Base-by-base conservation (phyloP, 495 filamentous ascomycete genomes). In the Penicillium tannophilum region DNA sequence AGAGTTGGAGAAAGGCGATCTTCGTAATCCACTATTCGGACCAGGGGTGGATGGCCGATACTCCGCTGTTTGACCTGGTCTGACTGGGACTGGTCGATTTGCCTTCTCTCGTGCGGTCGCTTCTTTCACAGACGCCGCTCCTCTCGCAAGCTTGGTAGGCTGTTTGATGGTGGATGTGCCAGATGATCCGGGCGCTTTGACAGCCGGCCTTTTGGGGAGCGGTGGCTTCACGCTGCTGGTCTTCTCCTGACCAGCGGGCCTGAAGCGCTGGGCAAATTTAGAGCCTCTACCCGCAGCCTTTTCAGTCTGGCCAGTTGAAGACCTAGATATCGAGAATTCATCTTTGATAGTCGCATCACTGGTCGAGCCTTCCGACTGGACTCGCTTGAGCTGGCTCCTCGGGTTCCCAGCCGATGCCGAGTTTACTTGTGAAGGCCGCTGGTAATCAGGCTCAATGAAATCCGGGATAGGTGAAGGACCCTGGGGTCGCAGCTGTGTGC, bases 1-100 rank as follows among this genome's bases (percentile, higher is more conserved):
- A 12, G 61, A 65, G 16, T 55, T 61, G 5, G 68, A 72, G 19
- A 75, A 69, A 2, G 79, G 76, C 9, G 75, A 61, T 52, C 72
- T 72, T 53, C 80, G 76, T n/a, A 76, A 58, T 20, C 76, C 68
- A 54, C 72, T 63, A 47, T 76, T 78, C 23, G 75, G 65, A 14
- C 59, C 63, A 31, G 74, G 64, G 0, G 69, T 68, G 9, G 50
- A 51, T 11, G 65, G 65, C 12, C 59, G 58, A 48, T 53, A 42
- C 24, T 58, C 52, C 7, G 47, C 14, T 42, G 56, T 20, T 23
- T 70, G 66, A 9, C 41, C 59, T 17, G 60, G 33, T 3, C 33
- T 36, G 16, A 61, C 64, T 20, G 56, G 41, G 2, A 51, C 48
- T 20, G 60, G 30, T 30, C 52, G 63, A 19, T 53, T 54, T 35